Percentiles rank a stretch among this genome's conserved stretches.
Conservation (phyloP, 2,329 filamentous ascomycete genomes). For the Helminthosporium solani region DNA sequence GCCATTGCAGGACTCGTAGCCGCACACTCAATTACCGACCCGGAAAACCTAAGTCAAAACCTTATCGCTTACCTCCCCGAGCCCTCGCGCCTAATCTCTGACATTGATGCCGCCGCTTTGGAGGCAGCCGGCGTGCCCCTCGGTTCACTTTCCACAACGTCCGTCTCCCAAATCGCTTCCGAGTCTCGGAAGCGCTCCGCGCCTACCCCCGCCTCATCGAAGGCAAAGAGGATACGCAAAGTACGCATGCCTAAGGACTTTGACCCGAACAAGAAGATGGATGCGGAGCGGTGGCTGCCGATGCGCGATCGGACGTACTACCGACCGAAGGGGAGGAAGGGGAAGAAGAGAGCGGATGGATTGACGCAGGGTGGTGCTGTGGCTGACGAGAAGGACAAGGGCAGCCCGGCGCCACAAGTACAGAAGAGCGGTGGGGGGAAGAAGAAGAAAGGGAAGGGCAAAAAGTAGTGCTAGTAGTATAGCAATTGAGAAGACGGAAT, state of each 20-base stretch:
- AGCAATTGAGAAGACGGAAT: no score
- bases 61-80: constrained; percentile 61
- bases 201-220: constrained; percentile 43
- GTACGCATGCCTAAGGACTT: constrained; percentile 70
- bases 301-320: constrained; percentile 86
- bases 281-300: constrained; percentile 92
- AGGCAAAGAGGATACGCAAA: constrained; percentile 60
- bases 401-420: constrained; percentile 31
- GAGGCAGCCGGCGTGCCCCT: constrained; percentile 66
- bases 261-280: constrained; percentile 75
- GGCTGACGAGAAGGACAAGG: constrained; percentile 59
- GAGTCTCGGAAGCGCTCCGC: constrained; percentile 43
- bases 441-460: constrained; percentile 43
- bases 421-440: constrained; percentile 29
- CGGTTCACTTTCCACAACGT: constrained; percentile 25
- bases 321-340: constrained; percentile 87
- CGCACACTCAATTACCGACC: constrained; percentile 66
- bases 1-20: constrained; percentile 84
- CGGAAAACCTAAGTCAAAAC: constrained; percentile 55
- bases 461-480: constrained; percentile 1
- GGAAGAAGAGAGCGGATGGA: constrained; percentile 70
- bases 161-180: constrained; percentile 41
- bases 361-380: constrained; percentile 83
- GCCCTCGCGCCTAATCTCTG: constrained; percentile 61
- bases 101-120: constrained; percentile 62